Evolutionary conservation across 2,329 filamentous ascomycete genomes (phyloP).

Genomic region (Aspergillus novoparasiticus): DNA sequence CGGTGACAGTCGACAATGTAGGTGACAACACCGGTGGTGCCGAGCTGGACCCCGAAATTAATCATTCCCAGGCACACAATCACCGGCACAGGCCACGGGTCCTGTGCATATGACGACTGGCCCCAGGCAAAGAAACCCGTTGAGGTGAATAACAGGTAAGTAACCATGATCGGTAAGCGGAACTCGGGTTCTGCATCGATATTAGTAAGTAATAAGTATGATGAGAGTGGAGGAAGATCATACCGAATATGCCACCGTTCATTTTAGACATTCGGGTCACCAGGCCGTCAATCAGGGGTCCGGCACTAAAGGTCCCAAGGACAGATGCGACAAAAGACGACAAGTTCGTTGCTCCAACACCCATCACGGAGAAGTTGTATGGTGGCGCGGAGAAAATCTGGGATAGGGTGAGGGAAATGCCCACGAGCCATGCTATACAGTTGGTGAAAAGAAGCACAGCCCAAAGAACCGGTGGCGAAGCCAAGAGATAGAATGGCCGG

Average conservation of each 20-base stretch:
- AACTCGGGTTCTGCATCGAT: neutral
- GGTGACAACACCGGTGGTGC: neutral
- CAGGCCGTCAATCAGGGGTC: neutral
- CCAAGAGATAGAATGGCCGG: conserved; percentile 39
- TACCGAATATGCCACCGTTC: neutral
- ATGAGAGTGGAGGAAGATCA: neutral
- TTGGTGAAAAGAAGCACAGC: conserved; percentile 24
- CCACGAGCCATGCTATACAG: neutral
- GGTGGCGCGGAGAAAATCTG: neutral
- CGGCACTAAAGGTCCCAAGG: neutral
- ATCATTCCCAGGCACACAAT: neutral
- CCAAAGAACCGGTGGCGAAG: conserved; percentile 43
- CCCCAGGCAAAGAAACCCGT: neutral
- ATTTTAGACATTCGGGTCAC: neutral
- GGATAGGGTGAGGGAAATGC: neutral
- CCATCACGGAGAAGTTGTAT: neutral
- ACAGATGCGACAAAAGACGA: neutral
- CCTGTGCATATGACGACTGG: neutral
- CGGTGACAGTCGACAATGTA: neutral
- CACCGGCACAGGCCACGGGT: neutral
- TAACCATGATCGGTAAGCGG: neutral
- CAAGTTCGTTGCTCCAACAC: neutral
- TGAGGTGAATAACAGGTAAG: neutral
- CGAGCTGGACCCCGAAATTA: neutral
- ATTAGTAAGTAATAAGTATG: neutral